Evolutionary conservation across 129 eudicot genomes (phyloP).

Genomic region (Erigeron canadensis): DNA sequence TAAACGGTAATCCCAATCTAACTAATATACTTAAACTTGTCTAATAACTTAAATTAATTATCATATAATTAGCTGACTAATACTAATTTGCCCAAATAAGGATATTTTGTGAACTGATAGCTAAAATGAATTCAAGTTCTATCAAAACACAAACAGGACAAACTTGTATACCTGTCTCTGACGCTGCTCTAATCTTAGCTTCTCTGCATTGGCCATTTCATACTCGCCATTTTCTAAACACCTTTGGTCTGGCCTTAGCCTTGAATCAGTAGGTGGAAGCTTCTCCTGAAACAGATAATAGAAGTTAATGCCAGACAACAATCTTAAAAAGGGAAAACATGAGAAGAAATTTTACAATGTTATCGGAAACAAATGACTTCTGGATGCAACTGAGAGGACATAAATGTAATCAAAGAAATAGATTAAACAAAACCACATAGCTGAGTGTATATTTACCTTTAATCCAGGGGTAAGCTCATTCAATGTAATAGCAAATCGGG

Average conservation of each 20-base stretch:
- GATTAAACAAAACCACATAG: neutral
- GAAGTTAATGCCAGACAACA: neutral
- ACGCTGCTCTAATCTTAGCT: constrained; percentile 84
- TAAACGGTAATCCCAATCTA: too few species aligned
- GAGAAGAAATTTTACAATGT: neutral
- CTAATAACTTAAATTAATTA: too few species aligned
- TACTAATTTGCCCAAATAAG: too few species aligned
- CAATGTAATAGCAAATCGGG: constrained; percentile 90
- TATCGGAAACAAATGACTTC: too few species aligned
- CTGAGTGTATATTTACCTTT: constrained; percentile 40
- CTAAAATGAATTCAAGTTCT: too few species aligned
- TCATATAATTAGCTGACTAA: too few species aligned
- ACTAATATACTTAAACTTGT: too few species aligned
- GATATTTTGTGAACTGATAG: too few species aligned
- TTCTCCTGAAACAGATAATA: constrained; percentile 48
- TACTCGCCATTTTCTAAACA: constrained; percentile 92
- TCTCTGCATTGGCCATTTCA: constrained; percentile 90
- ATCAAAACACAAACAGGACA: neutral
- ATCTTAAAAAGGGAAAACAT: neutral
- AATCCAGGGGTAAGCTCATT: constrained; percentile 87
- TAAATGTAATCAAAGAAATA: neutral
- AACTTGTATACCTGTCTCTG: constrained; percentile 73
- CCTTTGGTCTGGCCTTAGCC: constrained; percentile 94
- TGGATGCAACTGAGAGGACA: neutral
- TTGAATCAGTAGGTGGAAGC: constrained; percentile 97